Percentiles rank a stretch among this genome's conserved stretches.
phyloP scores from a whole-genome alignment of 257 asterid species.

The Solanum commersonii region DNA sequence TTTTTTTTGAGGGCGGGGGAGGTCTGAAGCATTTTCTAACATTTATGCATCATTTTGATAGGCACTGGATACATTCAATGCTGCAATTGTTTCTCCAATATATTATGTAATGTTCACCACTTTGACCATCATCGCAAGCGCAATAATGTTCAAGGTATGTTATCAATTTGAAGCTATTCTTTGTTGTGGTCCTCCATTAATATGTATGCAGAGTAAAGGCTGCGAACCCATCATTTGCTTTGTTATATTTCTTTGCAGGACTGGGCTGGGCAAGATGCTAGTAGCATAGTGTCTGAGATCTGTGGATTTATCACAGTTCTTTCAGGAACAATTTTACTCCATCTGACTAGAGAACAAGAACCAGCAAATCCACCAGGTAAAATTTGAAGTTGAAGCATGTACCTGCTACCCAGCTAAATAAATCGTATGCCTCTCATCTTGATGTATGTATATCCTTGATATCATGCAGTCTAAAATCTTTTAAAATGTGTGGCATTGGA shows the following conservation, averaged over 20 bases:
- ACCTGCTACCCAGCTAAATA: neutral
- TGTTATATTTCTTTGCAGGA: constrained; percentile 29
- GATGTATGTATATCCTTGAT: neutral
- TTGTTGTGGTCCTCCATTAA: neutral
- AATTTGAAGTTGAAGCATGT: neutral
- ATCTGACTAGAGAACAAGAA: constrained; percentile 65
- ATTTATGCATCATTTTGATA: constrained; percentile 13
- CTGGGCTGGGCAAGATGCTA: constrained; percentile 69
- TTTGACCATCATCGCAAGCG: constrained; percentile 71
- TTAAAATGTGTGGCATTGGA: neutral
- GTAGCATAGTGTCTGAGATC: constrained; percentile 58
- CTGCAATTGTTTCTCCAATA: constrained; percentile 83
- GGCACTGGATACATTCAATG: constrained; percentile 85
- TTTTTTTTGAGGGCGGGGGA: too few relatives aligned
- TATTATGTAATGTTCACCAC: constrained; percentile 90
- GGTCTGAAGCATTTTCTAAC: neutral
- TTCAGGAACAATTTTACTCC: constrained; percentile 73
- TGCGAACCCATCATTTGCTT: neutral
- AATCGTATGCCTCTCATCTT: neutral
- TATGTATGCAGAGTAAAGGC: neutral
- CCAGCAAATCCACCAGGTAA: constrained; percentile 41
- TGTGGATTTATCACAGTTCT: constrained; percentile 65
- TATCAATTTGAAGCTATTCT: neutral
- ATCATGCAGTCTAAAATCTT: neutral
- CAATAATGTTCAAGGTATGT: constrained; percentile 77